phyloP scores from a whole-genome alignment of 441 rosid genomes.

The Bocquillonia castaneifolia region DNA sequence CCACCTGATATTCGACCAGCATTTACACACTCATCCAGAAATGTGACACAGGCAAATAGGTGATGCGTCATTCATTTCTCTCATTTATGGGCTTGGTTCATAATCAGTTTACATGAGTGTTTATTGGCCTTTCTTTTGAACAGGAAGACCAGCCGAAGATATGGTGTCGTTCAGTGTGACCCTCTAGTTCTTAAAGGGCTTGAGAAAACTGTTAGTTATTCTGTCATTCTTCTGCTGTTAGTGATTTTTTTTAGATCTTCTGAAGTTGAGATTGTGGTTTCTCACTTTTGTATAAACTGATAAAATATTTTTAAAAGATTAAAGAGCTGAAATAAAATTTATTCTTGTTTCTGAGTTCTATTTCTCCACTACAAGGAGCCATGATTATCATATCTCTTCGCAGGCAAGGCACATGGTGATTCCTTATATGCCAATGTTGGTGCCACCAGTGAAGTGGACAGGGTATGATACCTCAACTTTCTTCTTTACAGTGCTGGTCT shows the following conservation, averaged over 20 bases:
- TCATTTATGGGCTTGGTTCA: constrained; percentile 9
- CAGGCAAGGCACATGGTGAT: constrained; percentile 95
- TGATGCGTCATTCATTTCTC: constrained; percentile 31
- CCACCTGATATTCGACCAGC: constrained; percentile 92
- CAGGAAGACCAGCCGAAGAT: constrained; percentile 66
- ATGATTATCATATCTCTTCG: constrained; percentile 26
- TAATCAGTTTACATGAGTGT: constrained; percentile 12
- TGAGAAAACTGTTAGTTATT: constrained; percentile 69
- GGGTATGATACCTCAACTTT: constrained; percentile 45
- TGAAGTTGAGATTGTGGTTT: constrained; percentile 4
- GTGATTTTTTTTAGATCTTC: constrained; percentile 2
- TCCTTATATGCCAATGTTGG: constrained; percentile 99
- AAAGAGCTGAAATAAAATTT: constrained; percentile 9
- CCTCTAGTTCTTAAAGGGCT: constrained; percentile 79
- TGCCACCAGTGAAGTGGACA: constrained; percentile 87
- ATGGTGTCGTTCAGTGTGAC: constrained; percentile 86
- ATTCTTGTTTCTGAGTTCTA: background rate
- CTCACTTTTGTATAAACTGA: constrained; percentile 4
- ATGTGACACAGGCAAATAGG: constrained; percentile 46
- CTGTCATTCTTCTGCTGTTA: background rate
- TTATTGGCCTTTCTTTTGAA: constrained; percentile 27
- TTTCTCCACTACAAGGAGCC: constrained; percentile 11
- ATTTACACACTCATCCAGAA: constrained; percentile 60
- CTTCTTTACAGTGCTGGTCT: background rate
- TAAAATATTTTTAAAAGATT: constrained; percentile 3